Evolutionary conservation across 257 asterid species (phyloP).

Genomic region (Scutellaria baicalensis): DNA sequence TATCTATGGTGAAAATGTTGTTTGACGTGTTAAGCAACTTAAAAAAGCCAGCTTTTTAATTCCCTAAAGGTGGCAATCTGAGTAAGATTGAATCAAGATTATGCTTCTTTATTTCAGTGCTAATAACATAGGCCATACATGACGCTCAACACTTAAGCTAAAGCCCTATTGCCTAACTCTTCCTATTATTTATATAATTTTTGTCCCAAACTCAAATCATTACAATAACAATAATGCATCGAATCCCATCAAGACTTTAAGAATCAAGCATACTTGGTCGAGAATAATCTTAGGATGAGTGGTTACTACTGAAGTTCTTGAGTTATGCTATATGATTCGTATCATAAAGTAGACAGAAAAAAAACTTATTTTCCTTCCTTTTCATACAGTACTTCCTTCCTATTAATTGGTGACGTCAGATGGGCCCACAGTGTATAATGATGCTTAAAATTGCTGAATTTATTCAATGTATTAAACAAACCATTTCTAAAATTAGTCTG

Average conservation of each 20-base stretch:
- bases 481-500: no score
- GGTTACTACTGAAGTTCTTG: no score
- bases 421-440: neutral
- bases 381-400: no score
- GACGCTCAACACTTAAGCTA: neutral
- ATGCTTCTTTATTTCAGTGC: conserved; percentile 7
- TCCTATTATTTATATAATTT: neutral
- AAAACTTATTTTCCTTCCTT: no score
- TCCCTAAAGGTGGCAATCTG: conserved; percentile 33
- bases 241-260: no score
- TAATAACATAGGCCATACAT: neutral
- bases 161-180: neutral
- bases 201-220: neutral
- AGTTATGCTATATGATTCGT: no score
- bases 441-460: neutral
- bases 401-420: conserved; percentile 6
- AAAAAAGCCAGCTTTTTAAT: conserved; percentile 3
- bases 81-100: conserved; percentile 20
- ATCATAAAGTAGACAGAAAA: no score
- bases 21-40: conserved; percentile 31
- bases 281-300: no score
- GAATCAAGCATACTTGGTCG: no score
- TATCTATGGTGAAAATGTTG: conserved; percentile 19
- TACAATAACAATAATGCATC: no score
- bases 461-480: neutral